Conservation (phyloP, 768 basidiomycete genomes). For the Suillus decipiens region DNA sequence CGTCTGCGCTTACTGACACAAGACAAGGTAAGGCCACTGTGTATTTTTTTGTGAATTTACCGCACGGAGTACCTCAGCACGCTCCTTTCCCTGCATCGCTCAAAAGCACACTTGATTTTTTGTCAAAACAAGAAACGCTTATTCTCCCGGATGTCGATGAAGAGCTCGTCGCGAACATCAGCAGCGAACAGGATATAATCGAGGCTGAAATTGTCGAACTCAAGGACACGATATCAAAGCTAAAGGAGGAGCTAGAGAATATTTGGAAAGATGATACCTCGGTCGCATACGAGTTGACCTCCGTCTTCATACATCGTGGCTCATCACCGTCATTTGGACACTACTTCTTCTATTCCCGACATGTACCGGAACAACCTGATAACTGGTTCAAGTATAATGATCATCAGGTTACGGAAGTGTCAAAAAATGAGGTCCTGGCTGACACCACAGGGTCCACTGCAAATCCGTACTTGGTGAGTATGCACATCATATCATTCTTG, state of each 20-base stretch:
- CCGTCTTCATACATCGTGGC: constrained; percentile 95
- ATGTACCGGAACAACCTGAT: constrained; percentile 78
- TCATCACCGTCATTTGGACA: constrained; percentile 86
- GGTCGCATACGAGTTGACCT: constrained; percentile 86
- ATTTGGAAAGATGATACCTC: constrained; percentile 71
- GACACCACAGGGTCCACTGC: constrained; percentile 90
- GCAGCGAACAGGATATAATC: constrained; percentile 53
- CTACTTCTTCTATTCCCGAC: constrained; percentile 94
- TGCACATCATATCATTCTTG: not conserved
- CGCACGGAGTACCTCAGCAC: constrained; percentile 42
- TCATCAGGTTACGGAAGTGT: constrained; percentile 75
- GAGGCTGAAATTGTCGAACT: constrained; percentile 58
- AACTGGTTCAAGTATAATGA: constrained; percentile 98
- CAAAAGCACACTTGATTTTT: constrained; percentile 55
- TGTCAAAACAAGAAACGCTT: constrained; percentile 49
- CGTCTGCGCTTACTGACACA: constrained; percentile 68
- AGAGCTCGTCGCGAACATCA: constrained; percentile 53
- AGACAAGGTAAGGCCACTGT: constrained; percentile 56
- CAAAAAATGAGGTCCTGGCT: constrained; percentile 80
- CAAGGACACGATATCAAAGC: constrained; percentile 45
- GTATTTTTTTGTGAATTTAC: not conserved
- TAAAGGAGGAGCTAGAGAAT: constrained; percentile 71
- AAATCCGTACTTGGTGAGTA: constrained; percentile 83
- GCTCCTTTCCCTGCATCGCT: constrained; percentile 61
- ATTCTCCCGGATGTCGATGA: constrained; percentile 57